Evolutionary conservation across 441 rosid species (phyloP).

Genomic region (Viola pubescens): DNA sequence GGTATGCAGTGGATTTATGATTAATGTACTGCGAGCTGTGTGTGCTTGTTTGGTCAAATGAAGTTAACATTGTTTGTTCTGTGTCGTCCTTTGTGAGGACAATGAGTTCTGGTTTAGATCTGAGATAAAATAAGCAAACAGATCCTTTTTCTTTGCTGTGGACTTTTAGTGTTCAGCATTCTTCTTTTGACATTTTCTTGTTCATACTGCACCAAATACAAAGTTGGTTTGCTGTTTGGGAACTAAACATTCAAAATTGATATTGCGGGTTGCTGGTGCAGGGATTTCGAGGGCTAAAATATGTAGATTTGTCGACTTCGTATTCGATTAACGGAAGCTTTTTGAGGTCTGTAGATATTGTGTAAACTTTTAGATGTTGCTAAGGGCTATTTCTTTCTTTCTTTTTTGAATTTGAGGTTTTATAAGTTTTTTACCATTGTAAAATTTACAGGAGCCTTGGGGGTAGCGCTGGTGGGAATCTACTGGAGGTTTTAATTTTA

Average conservation of each 20-base stretch:
- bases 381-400: not conserved
- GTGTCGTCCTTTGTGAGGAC: too few relatives aligned
- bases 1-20: too few relatives aligned
- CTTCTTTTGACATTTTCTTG: not conserved
- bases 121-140: not conserved
- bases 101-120: too few relatives aligned
- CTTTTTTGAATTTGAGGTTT: slow-evolving; percentile 5
- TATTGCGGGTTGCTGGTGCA: slow-evolving; percentile 21
- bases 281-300: slow-evolving; percentile 53
- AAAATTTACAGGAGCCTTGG: slow-evolving; percentile 42
- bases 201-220: not conserved
- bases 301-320: slow-evolving; percentile 62
- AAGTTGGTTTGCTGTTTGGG: not conserved
- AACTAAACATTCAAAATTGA: slow-evolving; percentile 5
- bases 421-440: slow-evolving; percentile 4
- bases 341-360: slow-evolving; percentile 37
- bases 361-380: not conserved
- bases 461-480: slow-evolving; percentile 34
- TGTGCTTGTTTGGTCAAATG: too few relatives aligned
- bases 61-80: too few relatives aligned
- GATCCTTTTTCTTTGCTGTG: not conserved
- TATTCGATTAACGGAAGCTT: slow-evolving; percentile 60
- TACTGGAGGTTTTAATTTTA: slow-evolving; percentile 50
- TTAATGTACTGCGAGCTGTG: too few relatives aligned
- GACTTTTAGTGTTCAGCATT: not conserved